Conservation (phyloP, 2,329 filamentous ascomycete genomes). For the Geosmithia putterillii region DNA sequence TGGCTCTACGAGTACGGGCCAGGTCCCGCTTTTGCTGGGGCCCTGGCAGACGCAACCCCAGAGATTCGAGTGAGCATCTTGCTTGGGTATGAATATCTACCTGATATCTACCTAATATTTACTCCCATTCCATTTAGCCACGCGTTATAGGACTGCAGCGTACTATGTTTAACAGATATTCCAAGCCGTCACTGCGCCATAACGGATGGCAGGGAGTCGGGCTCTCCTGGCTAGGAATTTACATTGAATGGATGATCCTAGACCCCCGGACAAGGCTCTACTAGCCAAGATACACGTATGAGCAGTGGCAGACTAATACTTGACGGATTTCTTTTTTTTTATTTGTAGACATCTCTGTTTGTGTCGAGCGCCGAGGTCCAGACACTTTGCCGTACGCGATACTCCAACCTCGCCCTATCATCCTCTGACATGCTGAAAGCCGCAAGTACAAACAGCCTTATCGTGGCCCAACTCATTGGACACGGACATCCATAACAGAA, state of each 20-base stretch:
- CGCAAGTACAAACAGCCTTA: neutral
- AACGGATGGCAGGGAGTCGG: too few species aligned
- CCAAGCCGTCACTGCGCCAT: too few species aligned
- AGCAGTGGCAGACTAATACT: neutral
- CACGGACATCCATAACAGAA: neutral
- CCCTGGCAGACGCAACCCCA: neutral
- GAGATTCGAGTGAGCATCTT: neutral
- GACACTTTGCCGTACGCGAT: neutral
- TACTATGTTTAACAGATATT: too few species aligned
- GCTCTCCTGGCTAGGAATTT: too few species aligned
- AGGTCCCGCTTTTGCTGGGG: neutral
- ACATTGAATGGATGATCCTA: too few species aligned
- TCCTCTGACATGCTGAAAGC: neutral
- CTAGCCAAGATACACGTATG: too few species aligned
- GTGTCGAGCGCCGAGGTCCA: neutral
- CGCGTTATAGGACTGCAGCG: too few species aligned
- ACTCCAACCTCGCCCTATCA: neutral
- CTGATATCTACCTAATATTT: neutral
- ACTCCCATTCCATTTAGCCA: neutral
- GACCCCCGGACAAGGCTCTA: too few species aligned
- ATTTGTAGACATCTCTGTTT: neutral
- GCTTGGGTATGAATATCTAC: neutral
- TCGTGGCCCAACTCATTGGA: neutral
- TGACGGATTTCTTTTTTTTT: slow-evolving; percentile 1
- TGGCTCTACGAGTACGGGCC: neutral